These are phyloP conservation scores for Tetrahymena thermophila DNA, from an alignment of 73 alveolate genomes.

Conservation along the genomic window DNA sequence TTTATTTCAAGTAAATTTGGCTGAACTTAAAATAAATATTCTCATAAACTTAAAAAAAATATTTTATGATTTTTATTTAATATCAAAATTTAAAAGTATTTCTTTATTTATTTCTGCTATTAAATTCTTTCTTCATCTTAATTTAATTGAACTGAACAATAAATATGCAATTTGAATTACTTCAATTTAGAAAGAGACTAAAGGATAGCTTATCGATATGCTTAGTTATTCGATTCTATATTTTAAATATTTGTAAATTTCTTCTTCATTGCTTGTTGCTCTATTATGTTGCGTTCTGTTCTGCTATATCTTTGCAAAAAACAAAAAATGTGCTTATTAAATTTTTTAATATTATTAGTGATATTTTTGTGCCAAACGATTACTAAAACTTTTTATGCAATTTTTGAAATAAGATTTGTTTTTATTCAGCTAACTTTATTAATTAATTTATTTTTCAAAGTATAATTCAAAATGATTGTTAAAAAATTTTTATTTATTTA, in stretches of 20 bases:
- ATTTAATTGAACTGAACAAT: too few species aligned
- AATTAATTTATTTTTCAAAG: neutral
- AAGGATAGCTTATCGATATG: neutral
- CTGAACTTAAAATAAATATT: too few species aligned
- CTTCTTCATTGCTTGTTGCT: neutral
- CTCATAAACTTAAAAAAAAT: too few species aligned
- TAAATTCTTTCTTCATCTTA: too few species aligned
- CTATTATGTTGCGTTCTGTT: neutral
- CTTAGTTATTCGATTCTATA: neutral
- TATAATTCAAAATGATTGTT: neutral
- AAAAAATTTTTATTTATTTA: neutral
- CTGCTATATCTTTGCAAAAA: neutral
- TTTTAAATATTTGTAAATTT: neutral
- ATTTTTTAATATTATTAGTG: neutral
- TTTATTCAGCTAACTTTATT: neutral
- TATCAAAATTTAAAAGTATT: too few species aligned
- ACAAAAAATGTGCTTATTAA: neutral
- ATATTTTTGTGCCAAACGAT: neutral
- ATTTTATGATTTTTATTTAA: too few species aligned
- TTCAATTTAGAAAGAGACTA: neutral
- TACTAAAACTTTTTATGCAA: neutral
- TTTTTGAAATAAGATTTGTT: neutral
- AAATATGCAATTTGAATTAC: neutral
- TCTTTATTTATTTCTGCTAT: too few species aligned
- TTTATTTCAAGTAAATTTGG: neutral